A percentile compares a stretch with the other conserved stretches of the same genome.
phyloP scores from a whole-genome alignment of 2,329 filamentous ascomycete genomes.

The Gremmenia infestans region DNA sequence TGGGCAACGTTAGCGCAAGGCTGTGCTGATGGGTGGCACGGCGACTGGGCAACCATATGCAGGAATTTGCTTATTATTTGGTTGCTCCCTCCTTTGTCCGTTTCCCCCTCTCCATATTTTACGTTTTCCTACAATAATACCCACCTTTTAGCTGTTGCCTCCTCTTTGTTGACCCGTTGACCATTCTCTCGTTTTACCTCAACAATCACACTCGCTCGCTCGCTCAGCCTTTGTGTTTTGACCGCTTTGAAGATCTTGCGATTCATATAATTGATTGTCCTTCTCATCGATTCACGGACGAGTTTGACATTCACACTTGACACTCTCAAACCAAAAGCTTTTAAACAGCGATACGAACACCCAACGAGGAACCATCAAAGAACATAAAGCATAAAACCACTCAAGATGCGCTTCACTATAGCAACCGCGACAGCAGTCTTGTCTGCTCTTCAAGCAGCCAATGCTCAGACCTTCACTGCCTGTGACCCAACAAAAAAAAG shows the following conservation, averaged over 20 bases:
- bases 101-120: not conserved
- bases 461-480: constrained; percentile 40
- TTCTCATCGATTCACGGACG: not conserved
- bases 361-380: too few species aligned
- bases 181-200: not conserved
- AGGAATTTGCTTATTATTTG: not conserved
- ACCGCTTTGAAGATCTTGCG: not conserved
- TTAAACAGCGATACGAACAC: too few species aligned
- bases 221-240: not conserved
- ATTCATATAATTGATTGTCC: not conserved
- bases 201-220: not conserved
- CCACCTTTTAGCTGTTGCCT: not conserved
- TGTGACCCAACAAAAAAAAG: constrained; percentile 40
- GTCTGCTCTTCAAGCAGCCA: constrained; percentile 20
- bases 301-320: not conserved
- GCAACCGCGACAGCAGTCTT: constrained; percentile 19
- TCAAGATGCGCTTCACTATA: constrained; percentile 22
- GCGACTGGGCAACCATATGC: not conserved
- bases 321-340: not conserved
- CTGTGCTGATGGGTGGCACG: not conserved
- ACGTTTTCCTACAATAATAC: not conserved
- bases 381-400: not conserved
- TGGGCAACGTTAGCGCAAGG: not conserved
- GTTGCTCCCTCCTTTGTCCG: not conserved
- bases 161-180: not conserved